These are phyloP conservation scores for Cutaneotrichosporon sp. DNA, from an alignment of 1,284 basidiomycete species.

Conservation along the genomic window DNA sequence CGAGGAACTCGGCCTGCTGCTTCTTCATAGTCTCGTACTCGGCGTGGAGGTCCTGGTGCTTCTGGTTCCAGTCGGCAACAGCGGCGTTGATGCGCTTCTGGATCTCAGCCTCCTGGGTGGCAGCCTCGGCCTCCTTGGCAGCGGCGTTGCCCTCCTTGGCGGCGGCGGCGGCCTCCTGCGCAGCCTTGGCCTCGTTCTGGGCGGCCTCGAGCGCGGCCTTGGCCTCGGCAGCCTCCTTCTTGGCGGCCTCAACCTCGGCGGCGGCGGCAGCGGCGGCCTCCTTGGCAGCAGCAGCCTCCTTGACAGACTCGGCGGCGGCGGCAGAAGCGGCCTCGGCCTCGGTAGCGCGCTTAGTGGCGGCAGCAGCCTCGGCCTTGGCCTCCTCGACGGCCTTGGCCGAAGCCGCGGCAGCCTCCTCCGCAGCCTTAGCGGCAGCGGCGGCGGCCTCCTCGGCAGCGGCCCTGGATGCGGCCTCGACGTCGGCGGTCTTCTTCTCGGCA, in stretches of 20 bases:
- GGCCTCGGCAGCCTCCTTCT: slow-evolving; percentile 1
- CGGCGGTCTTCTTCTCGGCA: neutral
- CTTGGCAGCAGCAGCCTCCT: slow-evolving; percentile 1
- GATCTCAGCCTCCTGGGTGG: slow-evolving; percentile 6
- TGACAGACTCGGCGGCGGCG: neutral
- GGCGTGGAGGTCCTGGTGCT: neutral
- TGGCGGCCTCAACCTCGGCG: slow-evolving; percentile 1
- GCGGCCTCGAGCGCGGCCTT: neutral
- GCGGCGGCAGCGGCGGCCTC: neutral
- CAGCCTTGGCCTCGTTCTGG: neutral
- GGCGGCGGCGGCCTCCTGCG: neutral
- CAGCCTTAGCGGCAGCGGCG: neutral
- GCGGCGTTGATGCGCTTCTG: slow-evolving; percentile 3
- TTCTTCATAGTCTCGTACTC: slow-evolving; percentile 3
- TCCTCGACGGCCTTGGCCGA: slow-evolving; percentile 3
- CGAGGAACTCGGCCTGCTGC: slow-evolving; percentile 7
- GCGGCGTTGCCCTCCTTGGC: neutral
- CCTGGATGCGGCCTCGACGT: neutral
- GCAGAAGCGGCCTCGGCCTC: slow-evolving; percentile 1
- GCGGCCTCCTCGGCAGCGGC: neutral
- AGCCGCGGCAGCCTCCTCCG: neutral
- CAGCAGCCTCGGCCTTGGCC: neutral
- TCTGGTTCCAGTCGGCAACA: neutral
- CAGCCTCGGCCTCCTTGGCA: slow-evolving; percentile 7
- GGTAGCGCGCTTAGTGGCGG: neutral